Conservation (phyloP, 768 basidiomycete species). For the Boletus vermiculosoides region DNA sequence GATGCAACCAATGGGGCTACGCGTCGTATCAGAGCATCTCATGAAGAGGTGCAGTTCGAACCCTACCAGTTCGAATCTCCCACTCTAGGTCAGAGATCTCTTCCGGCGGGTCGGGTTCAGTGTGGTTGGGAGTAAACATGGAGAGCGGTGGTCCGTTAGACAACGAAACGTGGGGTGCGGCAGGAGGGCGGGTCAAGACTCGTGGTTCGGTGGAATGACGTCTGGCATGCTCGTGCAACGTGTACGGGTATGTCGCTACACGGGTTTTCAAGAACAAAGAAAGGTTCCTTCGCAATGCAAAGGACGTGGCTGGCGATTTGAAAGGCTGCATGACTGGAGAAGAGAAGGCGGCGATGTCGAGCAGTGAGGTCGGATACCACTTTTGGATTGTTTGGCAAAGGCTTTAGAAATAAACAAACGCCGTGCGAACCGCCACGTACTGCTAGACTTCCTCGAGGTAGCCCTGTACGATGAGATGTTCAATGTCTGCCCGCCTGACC, state of each 20-base stretch:
- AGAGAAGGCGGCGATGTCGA: background rate
- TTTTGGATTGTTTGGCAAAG: conserved; percentile 27
- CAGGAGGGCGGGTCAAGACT: conserved; percentile 13
- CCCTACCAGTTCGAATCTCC: conserved; percentile 71
- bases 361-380: background rate
- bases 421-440: background rate
- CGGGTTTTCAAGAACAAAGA: background rate
- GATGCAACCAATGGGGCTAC: background rate
- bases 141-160: conserved; percentile 13
- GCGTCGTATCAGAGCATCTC: conserved; percentile 34
- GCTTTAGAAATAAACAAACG: conserved; percentile 23
- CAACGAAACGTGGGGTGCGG: background rate
- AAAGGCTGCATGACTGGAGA: conserved; percentile 15
- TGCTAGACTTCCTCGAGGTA: conserved; percentile 80
- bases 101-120: conserved; percentile 6
- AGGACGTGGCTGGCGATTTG: background rate
- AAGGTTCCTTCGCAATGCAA: background rate
- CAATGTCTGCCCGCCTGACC: conserved; percentile 85
- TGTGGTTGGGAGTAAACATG: conserved; percentile 26
- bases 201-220: conserved; percentile 13
- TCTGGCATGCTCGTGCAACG: conserved; percentile 1
- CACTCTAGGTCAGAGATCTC: conserved; percentile 68
- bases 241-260: background rate
- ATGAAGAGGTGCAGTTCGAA: conserved; percentile 1
- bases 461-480: conserved; percentile 91